A percentile compares a stretch with the other conserved stretches of the same genome.
Conservation (phyloP, 192 early-diverging fungal species). For the Backusella liffmaniae region DNA sequence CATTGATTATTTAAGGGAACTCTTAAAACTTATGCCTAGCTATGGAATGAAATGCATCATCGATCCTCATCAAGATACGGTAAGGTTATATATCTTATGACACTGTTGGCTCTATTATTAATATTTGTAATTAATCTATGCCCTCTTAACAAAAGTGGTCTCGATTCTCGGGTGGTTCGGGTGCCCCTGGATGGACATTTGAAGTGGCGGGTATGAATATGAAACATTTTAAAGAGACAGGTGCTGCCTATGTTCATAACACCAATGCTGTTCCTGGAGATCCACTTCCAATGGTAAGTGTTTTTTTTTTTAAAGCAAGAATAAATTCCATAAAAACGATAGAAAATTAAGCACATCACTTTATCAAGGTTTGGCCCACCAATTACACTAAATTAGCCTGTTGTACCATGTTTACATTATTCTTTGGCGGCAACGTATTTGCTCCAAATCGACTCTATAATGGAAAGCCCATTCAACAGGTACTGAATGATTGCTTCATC, state of each 20-base stretch:
- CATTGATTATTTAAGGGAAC: constrained; percentile 69
- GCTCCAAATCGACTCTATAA: constrained; percentile 65
- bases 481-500: constrained; percentile 67
- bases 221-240: constrained; percentile 68
- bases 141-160: constrained; percentile 45
- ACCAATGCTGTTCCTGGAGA: constrained; percentile 52
- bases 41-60: constrained; percentile 86
- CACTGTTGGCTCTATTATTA: background rate
- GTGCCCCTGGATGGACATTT: constrained; percentile 88
- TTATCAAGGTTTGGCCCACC: constrained; percentile 73
- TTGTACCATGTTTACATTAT: constrained; percentile 84
- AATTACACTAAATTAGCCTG: constrained; percentile 85
- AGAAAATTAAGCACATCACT: background rate
- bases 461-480: constrained; percentile 64
- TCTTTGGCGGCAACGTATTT: constrained; percentile 76
- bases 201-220: constrained; percentile 77
- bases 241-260: constrained; percentile 80
- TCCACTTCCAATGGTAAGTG: constrained; percentile 36
- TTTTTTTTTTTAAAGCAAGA: background rate
- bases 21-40: constrained; percentile 63
- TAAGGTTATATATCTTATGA: constrained; percentile 18
- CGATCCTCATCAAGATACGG: constrained; percentile 87
- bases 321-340: background rate
- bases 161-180: constrained; percentile 76
- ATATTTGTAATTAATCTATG: background rate